These are phyloP conservation scores for Bryoerythrophyllum caledonicum DNA, from an alignment of 225 moss, liverwort and hornwort species.

Conservation along the genomic window DNA sequence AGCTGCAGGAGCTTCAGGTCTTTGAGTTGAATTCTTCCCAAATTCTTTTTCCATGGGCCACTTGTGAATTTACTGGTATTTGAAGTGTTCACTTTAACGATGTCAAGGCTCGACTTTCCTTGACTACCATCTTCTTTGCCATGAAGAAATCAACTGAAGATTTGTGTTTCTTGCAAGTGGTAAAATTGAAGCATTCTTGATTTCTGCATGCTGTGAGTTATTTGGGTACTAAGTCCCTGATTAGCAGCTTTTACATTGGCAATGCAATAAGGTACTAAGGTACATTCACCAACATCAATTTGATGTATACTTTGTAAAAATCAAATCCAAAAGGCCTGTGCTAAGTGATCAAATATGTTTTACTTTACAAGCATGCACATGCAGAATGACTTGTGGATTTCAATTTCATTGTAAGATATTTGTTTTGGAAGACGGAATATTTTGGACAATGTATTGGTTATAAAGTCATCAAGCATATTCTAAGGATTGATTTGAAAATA, in stretches of 20 bases:
- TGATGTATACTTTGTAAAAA: background rate
- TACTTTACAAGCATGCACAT: background rate
- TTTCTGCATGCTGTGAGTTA: background rate
- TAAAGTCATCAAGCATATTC: background rate
- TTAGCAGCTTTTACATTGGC: background rate
- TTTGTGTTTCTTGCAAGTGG: background rate
- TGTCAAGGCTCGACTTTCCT: background rate
- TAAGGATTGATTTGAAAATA: background rate
- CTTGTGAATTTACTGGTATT: background rate
- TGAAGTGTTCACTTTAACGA: background rate
- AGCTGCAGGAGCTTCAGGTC: background rate
- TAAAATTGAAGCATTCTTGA: background rate
- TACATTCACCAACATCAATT: background rate
- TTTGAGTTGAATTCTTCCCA: constrained; percentile 12
- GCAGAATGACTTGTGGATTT: background rate
- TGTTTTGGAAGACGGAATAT: background rate
- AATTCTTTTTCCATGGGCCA: background rate
- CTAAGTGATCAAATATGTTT: background rate
- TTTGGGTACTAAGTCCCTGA: background rate
- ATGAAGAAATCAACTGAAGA: background rate
- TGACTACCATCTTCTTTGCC: background rate
- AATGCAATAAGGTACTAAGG: background rate
- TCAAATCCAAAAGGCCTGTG: background rate
- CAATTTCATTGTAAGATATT: background rate
- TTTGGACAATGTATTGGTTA: background rate